Base-by-base conservation (phyloP, 225 moss, liverwort and hornwort genomes). In the Neckera pumila region DNA sequence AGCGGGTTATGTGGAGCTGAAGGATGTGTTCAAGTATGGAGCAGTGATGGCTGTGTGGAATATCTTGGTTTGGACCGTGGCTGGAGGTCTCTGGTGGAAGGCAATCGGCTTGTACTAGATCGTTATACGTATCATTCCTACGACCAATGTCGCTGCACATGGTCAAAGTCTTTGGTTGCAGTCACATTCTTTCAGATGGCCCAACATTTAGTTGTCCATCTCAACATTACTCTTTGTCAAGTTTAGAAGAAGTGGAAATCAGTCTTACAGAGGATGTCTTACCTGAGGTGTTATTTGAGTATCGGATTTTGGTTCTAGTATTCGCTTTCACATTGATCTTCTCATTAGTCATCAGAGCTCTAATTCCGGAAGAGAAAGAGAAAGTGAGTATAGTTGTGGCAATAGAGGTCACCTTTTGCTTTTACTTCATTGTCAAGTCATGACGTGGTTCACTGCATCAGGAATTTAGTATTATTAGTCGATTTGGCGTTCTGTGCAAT, bases 41-140 rank as follows among this genome's bases (percentile, higher is more conserved):
- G 96, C 95, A 58, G 92, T 96, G 75, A 96, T 95, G 93, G 97
- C 94, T 74, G 69, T 91, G 56, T 99, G 97, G 97, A 99, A 99
- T 85, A 86, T 97, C 80, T 94, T 90, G 83, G 90, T 97, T 73
- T 99, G 99, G 99, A 70, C 91, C 57, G 95, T 99, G 84, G 96
- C 95, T 70, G 99, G 97, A 87, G 95, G 95, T 40, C 76, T 96
- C 34, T 99, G 97, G 97, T 99, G 99, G 99, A 99, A 99, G 91
- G 92, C 96, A 56, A 94, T 99, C 82, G 97, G 99, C 85, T 92
- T 99, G 82, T 99, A 96, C 81, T 99, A 94, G 91, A 82, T 64
- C 25, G 36, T 71, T 72, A 17, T 30, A 49, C 51, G 12, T 69
- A 76, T 65, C 80, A 80, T 87, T 79, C 83, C 72, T 86, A 71